Evolutionary conservation across 108 stramenopile species (phyloP), one percentile per base, ranked within the genome.

Genomic region (Skeletonema grethae): DNA sequence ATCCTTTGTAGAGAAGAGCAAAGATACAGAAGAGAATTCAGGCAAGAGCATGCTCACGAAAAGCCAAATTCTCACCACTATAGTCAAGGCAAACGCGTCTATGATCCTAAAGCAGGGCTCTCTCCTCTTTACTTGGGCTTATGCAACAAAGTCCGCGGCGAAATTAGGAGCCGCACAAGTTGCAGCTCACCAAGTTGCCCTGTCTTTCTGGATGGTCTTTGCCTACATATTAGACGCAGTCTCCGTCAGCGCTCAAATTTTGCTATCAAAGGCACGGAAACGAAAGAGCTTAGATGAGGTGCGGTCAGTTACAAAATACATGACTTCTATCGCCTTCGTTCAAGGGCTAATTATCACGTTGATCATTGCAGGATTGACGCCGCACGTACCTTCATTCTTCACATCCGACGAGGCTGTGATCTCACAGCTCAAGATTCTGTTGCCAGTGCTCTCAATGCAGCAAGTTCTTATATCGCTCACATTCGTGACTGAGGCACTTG

Each of bases 111-210:
- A 86, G 48, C 88, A 88, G 57, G 85, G 84, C 7, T 70, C 67
- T 5, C 64, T 88, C 2, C 45, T 88, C 57, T 58, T 86, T 32
- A 84, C 71, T 20, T 88, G 88, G 88, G 85, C 85, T 0, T 85
- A 84, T 71, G 88, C 88, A 10, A 86, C 85, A 18, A 32, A 81
- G 5, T 38, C 72, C 7, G 88, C 88, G 10, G 86, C 88, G 7
- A 72, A 85, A 25, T 55, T 88, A 1, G 88, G 88, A 7, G n/a
- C 72, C 1, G 67, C 77, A 3, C 85, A 86, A 30, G 88, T 88
- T 24, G 88, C 88, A 29, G 88, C 88, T 9, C 88, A 88, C 61
- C 88, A 88, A 61, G 80, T 88, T 7, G 88, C 79, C 15, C 82
- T 88, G 12, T 61, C 66, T 32, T 73, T 77, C 61, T 88, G 85